Evolutionary conservation across 2,329 filamentous ascomycete genomes (phyloP).

Genomic region (Neopestalotiopsis sp.): DNA sequence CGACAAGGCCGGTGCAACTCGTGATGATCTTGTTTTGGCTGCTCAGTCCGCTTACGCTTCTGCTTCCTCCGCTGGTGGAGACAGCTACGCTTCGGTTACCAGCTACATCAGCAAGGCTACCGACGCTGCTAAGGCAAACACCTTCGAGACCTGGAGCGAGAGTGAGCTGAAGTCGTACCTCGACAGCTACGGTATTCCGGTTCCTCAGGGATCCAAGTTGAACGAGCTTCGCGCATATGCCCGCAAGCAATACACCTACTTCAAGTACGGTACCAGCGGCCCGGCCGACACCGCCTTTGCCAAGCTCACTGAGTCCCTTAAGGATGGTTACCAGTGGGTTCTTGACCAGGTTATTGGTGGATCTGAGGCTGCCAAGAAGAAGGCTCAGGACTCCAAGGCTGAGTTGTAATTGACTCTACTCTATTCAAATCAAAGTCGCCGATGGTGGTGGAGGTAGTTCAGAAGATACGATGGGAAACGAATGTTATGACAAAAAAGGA

Average conservation of each 20-base stretch:
- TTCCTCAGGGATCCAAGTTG: constrained; percentile 70
- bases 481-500: constrained; percentile 18
- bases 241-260: constrained; percentile 76
- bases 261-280: constrained; percentile 74
- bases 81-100: constrained; percentile 70
- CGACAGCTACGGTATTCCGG: constrained; percentile 75
- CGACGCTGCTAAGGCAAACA: constrained; percentile 65
- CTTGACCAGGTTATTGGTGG: constrained; percentile 54
- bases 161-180: constrained; percentile 80
- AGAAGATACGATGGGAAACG: constrained; percentile 10
- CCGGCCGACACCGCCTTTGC: constrained; percentile 71
- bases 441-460: not conserved
- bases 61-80: constrained; percentile 63
- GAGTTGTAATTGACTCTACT: constrained; percentile 50
- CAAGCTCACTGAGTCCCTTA: constrained; percentile 60
- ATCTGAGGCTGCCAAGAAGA: constrained; percentile 53
- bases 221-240: constrained; percentile 75
- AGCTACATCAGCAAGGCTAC: constrained; percentile 73
- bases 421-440: not conserved
- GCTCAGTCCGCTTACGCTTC: constrained; percentile 66
- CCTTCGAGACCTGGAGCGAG: constrained; percentile 77
- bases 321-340: constrained; percentile 58
- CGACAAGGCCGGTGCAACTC: constrained; percentile 68
- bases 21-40: constrained; percentile 74
- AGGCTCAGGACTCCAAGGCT: constrained; percentile 50